Evolutionary conservation across 305 asterid species (phyloP), one percentile per base, ranked within the genome.

Genomic region (Vinca major): DNA sequence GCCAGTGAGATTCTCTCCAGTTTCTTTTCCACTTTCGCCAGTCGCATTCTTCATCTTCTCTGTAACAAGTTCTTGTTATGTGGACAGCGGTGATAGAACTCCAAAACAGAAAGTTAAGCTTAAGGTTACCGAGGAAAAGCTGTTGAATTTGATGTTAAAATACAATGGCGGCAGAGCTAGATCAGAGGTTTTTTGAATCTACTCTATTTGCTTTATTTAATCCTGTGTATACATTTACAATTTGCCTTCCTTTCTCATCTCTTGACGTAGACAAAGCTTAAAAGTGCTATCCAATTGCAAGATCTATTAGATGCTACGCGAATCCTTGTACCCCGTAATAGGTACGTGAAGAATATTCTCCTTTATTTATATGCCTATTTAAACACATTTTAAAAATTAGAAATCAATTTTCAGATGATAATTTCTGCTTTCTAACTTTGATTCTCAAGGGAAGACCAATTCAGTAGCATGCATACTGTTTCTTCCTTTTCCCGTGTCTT

Each of bases 81-180:
- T 77, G 72, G 54, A 65, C 95, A 94, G 99, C 80, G 99, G 99
- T 55, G 99, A 94, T 77, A 91, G 99, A 85, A 94, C 98, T 80
- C 98, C 99, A 40, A 93, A 93, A 75, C 99, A 93, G 84, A 94
- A 93, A 73, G 99, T 93, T 86, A 93, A 93, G 85, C 75, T 93
- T 89, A 85, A 83, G 81, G 99, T 91, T 74, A 93, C 97, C 0
- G 97, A 93, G 86, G 99, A 93, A 74, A 93, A 86, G 74, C 91
- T 93, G 77, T 73, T 94, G 74, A 94, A 89, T 85, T 80, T 94
- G 86, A 94, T 94, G 99, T 79, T 94, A 63, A 91, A 94, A 80
- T 91, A 94, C 78, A 91, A 91, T 72, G 96, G 96, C 4, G 96
- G 97, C 62, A 86, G 86, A 75, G 93, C 99, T 73, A 88, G 99